A percentile compares a stretch with the other conserved stretches of the same genome.
Evolutionary conservation across 2,329 filamentous ascomycete genomes (phyloP).

Genomic region (Coniochaeta sp.): DNA sequence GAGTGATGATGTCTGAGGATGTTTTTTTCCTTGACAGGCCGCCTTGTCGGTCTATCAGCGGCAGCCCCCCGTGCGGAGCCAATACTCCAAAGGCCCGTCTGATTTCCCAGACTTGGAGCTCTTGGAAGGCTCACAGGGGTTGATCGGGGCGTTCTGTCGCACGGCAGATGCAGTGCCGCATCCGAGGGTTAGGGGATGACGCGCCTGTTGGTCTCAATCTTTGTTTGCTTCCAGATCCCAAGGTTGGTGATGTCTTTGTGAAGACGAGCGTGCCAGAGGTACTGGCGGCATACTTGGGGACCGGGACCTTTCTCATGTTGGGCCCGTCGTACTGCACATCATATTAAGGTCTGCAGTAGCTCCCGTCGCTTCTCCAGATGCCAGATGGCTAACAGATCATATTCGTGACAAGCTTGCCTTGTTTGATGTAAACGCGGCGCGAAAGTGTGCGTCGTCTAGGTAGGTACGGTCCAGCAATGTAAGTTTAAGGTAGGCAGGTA

Average conservation of each 20-base stretch:
- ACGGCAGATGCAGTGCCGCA: too few species aligned
- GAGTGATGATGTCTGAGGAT: not conserved
- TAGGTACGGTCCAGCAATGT: not conserved
- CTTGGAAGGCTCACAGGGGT: too few species aligned
- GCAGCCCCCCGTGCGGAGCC: not conserved
- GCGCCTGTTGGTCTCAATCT: too few species aligned
- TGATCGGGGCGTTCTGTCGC: too few species aligned
- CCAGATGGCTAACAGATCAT: not conserved
- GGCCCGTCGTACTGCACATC: not conserved
- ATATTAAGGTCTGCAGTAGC: not conserved
- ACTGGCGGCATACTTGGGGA: too few species aligned
- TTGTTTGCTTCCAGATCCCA: too few species aligned
- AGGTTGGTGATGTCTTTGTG: too few species aligned
- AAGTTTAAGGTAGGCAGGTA: too few species aligned
- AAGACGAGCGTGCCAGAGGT: too few species aligned
- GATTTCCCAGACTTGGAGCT: too few species aligned
- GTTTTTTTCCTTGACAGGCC: not conserved
- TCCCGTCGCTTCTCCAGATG: not conserved
- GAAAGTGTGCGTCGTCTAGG: not conserved
- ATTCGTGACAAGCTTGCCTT: not conserved
- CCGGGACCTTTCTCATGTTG: too few species aligned
- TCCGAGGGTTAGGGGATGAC: too few species aligned
- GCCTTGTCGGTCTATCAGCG: not conserved
- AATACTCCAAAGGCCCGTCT: not conserved
- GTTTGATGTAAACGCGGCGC: not conserved